phyloP scores from a whole-genome alignment of 495 filamentous ascomycete genomes.

The Xylaria nigripes region DNA sequence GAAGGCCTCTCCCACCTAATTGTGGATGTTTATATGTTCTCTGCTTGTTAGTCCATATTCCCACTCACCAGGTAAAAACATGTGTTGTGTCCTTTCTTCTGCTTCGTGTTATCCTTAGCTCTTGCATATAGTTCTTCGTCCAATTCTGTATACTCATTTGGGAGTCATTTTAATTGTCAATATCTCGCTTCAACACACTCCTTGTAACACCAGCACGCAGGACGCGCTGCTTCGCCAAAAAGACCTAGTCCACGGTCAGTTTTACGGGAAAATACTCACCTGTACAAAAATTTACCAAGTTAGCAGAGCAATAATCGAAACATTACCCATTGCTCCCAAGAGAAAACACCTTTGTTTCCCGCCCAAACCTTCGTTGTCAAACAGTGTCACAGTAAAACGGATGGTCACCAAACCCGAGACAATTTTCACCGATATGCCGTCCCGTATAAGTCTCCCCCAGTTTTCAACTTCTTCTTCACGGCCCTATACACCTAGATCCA shows the following conservation, averaged over 20 bases:
- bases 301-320: neutral
- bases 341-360: neutral
- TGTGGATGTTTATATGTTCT: neutral
- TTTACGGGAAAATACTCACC: neutral
- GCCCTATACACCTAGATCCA: conserved; percentile 40
- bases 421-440: conserved; percentile 1
- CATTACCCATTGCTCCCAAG: neutral
- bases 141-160: conserved; percentile 1
- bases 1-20: neutral
- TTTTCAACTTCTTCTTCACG: conserved; percentile 5
- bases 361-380: neutral
- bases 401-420: neutral
- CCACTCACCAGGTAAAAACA: neutral
- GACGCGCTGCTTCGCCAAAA: conserved; percentile 2
- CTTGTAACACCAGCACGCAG: conserved; percentile 1
- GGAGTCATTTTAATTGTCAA: neutral
- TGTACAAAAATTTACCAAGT: neutral
- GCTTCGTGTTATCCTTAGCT: neutral
- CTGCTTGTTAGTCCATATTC: neutral
- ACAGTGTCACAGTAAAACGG: conserved; percentile 1
- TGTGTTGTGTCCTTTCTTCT: neutral
- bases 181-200: neutral
- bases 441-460: neutral
- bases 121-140: neutral
- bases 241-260: neutral